Percentiles rank a stretch among this genome's conserved stretches.
These are phyloP conservation scores for Rhodotorula sphaerocarpa DNA, from an alignment of 768 basidiomycete species.

Conservation along the genomic window DNA sequence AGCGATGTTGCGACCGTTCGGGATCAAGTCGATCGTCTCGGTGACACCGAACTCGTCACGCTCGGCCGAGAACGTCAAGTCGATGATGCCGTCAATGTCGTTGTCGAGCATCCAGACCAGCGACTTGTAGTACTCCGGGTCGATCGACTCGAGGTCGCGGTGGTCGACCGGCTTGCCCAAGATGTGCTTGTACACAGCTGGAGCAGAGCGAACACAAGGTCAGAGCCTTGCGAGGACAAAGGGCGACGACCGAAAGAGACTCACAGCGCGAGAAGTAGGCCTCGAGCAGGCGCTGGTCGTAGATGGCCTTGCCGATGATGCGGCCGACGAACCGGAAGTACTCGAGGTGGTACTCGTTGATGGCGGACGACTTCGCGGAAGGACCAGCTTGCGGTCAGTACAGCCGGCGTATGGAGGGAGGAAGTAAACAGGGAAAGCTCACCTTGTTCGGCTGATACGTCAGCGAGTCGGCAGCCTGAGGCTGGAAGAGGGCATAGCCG, in stretches of 20 bases:
- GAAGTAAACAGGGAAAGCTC: no score
- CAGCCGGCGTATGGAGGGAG: no score
- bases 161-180: conserved; percentile 91
- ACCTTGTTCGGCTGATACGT: conserved; percentile 75
- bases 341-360: conserved; percentile 88
- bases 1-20: conserved; percentile 67
- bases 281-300: conserved; percentile 88
- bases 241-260: neutral
- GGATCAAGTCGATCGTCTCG: conserved; percentile 77
- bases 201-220: neutral
- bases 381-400: conserved; percentile 58
- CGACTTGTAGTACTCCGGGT: conserved; percentile 97
- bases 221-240: neutral
- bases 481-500: conserved; percentile 95
- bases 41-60: conserved; percentile 95
- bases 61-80: conserved; percentile 90
- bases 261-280: conserved; percentile 80
- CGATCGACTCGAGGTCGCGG: conserved; percentile 92
- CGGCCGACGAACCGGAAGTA: conserved; percentile 99
- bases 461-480: conserved; percentile 84
- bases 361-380: conserved; percentile 87
- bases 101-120: conserved; percentile 98
- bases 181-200: conserved; percentile 85
- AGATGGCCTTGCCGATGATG: conserved; percentile 94
- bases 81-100: conserved; percentile 64